These are phyloP conservation scores for Camptophora hylomeconis DNA, from an alignment of 2,329 filamentous ascomycete species.

Conservation along the genomic window DNA sequence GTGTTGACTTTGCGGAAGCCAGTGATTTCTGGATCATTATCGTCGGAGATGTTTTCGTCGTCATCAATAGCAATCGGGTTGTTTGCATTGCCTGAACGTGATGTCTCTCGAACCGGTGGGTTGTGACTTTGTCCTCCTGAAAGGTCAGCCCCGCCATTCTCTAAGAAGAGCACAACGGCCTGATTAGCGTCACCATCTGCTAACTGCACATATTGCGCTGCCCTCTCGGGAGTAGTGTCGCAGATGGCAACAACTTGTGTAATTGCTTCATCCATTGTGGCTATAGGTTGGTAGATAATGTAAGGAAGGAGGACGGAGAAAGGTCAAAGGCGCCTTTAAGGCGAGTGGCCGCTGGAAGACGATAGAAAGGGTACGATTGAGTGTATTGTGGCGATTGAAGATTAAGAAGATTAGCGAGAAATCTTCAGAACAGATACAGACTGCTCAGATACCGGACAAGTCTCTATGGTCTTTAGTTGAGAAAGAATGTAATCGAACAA, in stretches of 20 bases:
- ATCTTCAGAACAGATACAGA: too few species aligned
- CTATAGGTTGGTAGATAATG: too few species aligned
- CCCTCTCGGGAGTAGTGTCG: slow-evolving; percentile 57
- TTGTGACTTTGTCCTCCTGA: slow-evolving; percentile 31
- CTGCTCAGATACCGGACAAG: too few species aligned
- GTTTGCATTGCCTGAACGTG: slow-evolving; percentile 6
- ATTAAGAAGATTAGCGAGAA: too few species aligned
- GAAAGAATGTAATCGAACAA: too few species aligned
- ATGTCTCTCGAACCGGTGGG: slow-evolving; percentile 2
- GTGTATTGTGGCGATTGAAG: too few species aligned
- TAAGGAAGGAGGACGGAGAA: too few species aligned
- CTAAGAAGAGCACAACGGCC: slow-evolving; percentile 81
- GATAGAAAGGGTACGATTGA: too few species aligned
- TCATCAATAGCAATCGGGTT: slow-evolving; percentile 58
- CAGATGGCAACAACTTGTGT: slow-evolving; percentile 73
- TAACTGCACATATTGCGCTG: slow-evolving; percentile 70
- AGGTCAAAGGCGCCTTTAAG: too few species aligned
- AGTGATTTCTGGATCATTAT: slow-evolving; percentile 28
- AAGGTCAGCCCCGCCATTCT: slow-evolving; percentile 56
- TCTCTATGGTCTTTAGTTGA: too few species aligned
- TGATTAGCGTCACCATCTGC: slow-evolving; percentile 74
- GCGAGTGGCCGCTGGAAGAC: too few species aligned
- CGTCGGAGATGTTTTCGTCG: slow-evolving; percentile 36
- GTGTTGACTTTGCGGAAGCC: slow-evolving; percentile 17
- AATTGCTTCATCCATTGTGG: slow-evolving; percentile 55